phyloP scores from a whole-genome alignment of 176 grass and related monocot genomes.

The Echinochloa phyllopogon region DNA sequence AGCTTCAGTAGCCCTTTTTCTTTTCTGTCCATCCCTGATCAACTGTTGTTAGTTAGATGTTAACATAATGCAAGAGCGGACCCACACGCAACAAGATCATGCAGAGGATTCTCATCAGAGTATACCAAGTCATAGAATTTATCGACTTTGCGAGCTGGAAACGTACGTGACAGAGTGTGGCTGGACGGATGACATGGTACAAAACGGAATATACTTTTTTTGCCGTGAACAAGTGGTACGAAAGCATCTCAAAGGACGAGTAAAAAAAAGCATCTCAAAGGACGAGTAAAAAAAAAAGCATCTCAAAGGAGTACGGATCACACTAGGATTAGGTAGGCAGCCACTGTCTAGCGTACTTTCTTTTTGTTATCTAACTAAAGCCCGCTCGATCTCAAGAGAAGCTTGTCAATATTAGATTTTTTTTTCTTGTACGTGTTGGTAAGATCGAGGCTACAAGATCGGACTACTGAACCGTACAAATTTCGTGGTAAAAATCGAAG shows the following conservation, averaged over 20 bases:
- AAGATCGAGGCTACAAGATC: neutral
- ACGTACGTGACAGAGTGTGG: neutral
- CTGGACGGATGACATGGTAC: neutral
- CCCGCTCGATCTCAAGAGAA: neutral
- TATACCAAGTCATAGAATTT: neutral
- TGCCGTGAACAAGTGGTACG: neutral
- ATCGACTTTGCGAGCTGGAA: neutral
- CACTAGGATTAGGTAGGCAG: neutral
- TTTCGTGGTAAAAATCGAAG: neutral
- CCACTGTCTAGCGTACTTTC: neutral
- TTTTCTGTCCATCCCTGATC: neutral
- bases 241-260: no score
- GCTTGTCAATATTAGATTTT: neutral
- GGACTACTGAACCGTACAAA: neutral
- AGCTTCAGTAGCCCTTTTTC: neutral
- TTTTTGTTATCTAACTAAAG: neutral
- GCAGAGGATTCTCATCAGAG: neutral
- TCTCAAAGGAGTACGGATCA: neutral
- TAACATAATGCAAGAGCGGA: neutral
- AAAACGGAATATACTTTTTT: neutral
- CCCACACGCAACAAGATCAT: conserved; percentile 7
- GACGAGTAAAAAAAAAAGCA: no score
- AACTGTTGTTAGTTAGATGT: neutral
- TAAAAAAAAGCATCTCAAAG: no score
- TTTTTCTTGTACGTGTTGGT: neutral